Evolutionary conservation across 192 early-diverging fungal genomes (phyloP).

Genomic region (Blastocladiella britannica): DNA sequence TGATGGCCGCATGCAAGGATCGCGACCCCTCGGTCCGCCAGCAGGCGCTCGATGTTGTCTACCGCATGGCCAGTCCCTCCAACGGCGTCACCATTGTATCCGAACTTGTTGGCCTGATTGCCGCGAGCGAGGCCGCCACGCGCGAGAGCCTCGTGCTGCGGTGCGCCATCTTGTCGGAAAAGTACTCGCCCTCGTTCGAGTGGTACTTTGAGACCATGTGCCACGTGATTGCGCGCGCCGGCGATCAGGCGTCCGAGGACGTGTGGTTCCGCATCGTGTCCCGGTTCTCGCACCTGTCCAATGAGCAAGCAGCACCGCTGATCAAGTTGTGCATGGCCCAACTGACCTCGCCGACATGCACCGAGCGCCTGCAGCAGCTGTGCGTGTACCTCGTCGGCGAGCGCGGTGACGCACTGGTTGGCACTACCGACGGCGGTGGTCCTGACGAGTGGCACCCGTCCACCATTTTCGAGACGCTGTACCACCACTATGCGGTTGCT

Average conservation of each 20-base stretch:
- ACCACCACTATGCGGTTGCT: constrained; percentile 69
- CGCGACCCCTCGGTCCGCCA: constrained; percentile 94
- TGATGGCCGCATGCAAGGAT: constrained; percentile 80
- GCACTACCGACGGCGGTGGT: no score
- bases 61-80: constrained; percentile 84
- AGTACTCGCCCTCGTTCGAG: constrained; percentile 87
- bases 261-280: constrained; percentile 97
- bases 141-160: constrained; percentile 97
- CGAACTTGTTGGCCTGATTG: constrained; percentile 70
- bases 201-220: constrained; percentile 99
- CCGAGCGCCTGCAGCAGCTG: constrained; percentile 88
- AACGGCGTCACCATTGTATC: constrained; percentile 72
- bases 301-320: constrained; percentile 81
- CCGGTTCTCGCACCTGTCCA: constrained; percentile 57
- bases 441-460: constrained; percentile 72
- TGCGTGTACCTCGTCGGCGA: constrained; percentile 94
- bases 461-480: constrained; percentile 86
- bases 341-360: constrained; percentile 72
- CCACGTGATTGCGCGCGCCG: constrained; percentile 82
- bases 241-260: constrained; percentile 88
- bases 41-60: constrained; percentile 81
- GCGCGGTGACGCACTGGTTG: constrained; percentile 88
- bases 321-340: constrained; percentile 52
- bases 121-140: constrained; percentile 69
- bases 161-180: constrained; percentile 95